A percentile compares a stretch with the other conserved stretches of the same genome.
phyloP scores from a whole-genome alignment of 2,329 filamentous ascomycete species.

The Neonectria faginata region DNA sequence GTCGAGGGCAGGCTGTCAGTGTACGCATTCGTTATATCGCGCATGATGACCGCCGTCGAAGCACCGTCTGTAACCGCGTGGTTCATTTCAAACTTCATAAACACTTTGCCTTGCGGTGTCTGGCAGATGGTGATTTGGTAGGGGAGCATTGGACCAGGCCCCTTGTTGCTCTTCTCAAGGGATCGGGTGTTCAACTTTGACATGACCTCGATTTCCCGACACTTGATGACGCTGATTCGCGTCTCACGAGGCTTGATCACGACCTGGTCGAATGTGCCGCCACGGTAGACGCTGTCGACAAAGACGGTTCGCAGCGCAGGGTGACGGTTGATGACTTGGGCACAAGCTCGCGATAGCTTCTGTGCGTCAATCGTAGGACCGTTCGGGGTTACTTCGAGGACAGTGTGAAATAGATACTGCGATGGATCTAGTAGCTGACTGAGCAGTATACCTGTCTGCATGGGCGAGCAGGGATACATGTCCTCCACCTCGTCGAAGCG shows the following conservation, averaged over 20 bases:
- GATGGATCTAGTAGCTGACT: constrained; percentile 45
- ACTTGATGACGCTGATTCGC: constrained; percentile 25
- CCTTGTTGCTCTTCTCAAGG: constrained; percentile 31
- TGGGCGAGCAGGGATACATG: constrained; percentile 54
- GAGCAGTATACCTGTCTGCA: constrained; percentile 53
- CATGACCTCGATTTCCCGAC: constrained; percentile 42
- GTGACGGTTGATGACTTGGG: constrained; percentile 44
- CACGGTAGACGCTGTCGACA: constrained; percentile 42
- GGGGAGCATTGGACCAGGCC: constrained; percentile 29
- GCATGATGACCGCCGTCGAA: constrained; percentile 46
- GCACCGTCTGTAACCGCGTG: constrained; percentile 52
- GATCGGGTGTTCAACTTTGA: constrained; percentile 36
- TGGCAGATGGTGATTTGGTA: constrained; percentile 45
- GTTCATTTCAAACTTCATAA: constrained; percentile 48
- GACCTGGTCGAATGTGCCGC: constrained; percentile 47
- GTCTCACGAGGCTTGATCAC: constrained; percentile 38
- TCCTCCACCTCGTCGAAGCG: constrained; percentile 44
- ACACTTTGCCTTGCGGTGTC: neutral
- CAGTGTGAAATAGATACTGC: constrained; percentile 35
- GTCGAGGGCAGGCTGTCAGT: constrained; percentile 5
- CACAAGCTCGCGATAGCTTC: constrained; percentile 30
- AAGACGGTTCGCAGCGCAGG: constrained; percentile 50
- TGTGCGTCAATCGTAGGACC: constrained; percentile 8
- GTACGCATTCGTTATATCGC: constrained; percentile 48
- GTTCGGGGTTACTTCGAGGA: constrained; percentile 24